Evolutionary conservation across 495 filamentous ascomycete genomes (phyloP).

Genomic region (Evansstolkia leycettana): DNA sequence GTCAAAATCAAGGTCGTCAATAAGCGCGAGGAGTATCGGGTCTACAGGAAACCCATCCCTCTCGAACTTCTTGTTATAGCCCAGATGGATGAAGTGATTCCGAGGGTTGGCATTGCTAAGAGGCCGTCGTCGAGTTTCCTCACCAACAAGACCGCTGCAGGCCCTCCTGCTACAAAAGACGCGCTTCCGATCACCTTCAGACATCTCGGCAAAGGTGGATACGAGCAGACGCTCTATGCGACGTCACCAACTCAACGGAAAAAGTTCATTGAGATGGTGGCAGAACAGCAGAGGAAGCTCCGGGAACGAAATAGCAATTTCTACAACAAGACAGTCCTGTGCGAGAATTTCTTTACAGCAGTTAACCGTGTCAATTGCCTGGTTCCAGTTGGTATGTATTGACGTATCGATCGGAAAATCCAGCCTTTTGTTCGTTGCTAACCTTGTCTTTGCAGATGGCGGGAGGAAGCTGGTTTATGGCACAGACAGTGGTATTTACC

Average conservation of each 20-base stretch:
- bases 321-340: conserved; percentile 80
- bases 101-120: conserved; percentile 67
- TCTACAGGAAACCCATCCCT: conserved; percentile 92
- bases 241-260: conserved; percentile 64
- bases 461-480: conserved; percentile 89
- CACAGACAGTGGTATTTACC: conserved; percentile 84
- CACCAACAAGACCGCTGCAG: conserved; percentile 51
- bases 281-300: conserved; percentile 75
- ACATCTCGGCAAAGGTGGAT: conserved; percentile 92
- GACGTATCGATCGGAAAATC: too few species aligned
- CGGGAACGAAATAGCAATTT: conserved; percentile 76
- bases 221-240: conserved; percentile 85
- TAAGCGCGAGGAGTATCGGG: conserved; percentile 87
- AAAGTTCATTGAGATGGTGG: conserved; percentile 96
- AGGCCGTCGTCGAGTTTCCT: conserved; percentile 81
- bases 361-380: conserved; percentile 83
- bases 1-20: conserved; percentile 81
- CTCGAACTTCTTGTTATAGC: conserved; percentile 86
- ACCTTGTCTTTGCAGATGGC: conserved; percentile 50
- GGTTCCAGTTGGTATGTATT: conserved; percentile 68
- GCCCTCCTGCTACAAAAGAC: conserved; percentile 48
- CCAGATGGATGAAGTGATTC: conserved; percentile 92
- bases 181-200: conserved; percentile 95
- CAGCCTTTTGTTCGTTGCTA: conserved; percentile 11
- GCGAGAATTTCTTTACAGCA: conserved; percentile 69